These are phyloP conservation scores for Neurospora sp. DNA, from an alignment of 2,329 filamentous ascomycete genomes.

Conservation along the genomic window DNA sequence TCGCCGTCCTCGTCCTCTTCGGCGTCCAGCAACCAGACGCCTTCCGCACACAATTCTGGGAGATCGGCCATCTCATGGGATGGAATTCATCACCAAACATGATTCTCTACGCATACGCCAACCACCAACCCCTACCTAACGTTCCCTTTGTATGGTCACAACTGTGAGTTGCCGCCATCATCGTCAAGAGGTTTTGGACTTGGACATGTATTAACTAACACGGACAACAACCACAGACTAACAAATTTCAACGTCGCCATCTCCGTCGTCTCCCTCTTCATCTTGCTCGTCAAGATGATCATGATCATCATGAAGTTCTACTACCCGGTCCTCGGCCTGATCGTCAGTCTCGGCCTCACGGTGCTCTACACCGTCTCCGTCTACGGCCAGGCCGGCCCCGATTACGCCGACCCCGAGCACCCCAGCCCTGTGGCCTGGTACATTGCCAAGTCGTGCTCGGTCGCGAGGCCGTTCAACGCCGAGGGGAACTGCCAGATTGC, in stretches of 20 bases:
- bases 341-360: conserved; percentile 48
- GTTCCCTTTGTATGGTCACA: conserved; percentile 64
- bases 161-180: conserved; percentile 43
- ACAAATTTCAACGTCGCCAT: conserved; percentile 71
- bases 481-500: conserved; percentile 57
- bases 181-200: too few species aligned
- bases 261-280: conserved; percentile 65
- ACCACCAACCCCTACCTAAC: conserved; percentile 51
- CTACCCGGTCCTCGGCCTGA: conserved; percentile 53
- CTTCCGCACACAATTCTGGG: conserved; percentile 64
- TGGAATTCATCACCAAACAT: conserved; percentile 67
- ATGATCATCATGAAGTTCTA: conserved; percentile 62
- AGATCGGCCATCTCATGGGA: conserved; percentile 57
- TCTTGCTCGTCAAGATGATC: conserved; percentile 61
- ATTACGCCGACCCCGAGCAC: conserved; percentile 56
- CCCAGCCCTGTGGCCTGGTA: conserved; percentile 63
- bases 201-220: not conserved
- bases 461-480: conserved; percentile 44
- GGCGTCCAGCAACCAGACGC: conserved; percentile 64
- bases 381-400: conserved; percentile 63
- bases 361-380: conserved; percentile 56
- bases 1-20: conserved; percentile 60
- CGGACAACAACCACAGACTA: conserved; percentile 36
- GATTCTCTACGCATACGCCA: conserved; percentile 64
- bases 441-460: conserved; percentile 57